phyloP scores from a whole-genome alignment of 306 rosid species.

The Ammopiptanthus mongolicus region DNA sequence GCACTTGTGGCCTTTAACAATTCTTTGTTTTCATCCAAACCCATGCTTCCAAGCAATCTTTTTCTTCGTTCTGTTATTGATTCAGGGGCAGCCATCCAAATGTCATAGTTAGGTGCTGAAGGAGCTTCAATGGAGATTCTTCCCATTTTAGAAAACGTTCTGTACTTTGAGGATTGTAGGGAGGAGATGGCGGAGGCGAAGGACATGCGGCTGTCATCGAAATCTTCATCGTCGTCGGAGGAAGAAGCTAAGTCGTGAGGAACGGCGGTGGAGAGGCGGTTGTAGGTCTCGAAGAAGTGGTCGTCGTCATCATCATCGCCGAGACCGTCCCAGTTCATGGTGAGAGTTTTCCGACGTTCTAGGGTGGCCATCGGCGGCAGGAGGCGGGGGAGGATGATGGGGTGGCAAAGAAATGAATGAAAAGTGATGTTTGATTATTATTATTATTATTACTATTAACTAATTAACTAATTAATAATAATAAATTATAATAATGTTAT shows the following conservation, averaged over 20 bases:
- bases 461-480: not conserved
- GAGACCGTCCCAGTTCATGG: conserved; percentile 45
- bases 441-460: not conserved
- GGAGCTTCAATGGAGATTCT: not conserved
- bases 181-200: conserved; percentile 54
- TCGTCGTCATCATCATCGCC: conserved; percentile 46
- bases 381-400: not conserved
- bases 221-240: conserved; percentile 40
- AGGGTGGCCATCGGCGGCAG: conserved; percentile 30
- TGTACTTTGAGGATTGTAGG: conserved; percentile 1
- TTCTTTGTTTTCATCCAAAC: conserved; percentile 44
- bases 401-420: not conserved
- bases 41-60: conserved; percentile 61
- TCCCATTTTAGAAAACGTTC: not conserved
- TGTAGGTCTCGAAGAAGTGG: conserved; percentile 49
- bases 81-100: conserved; percentile 78
- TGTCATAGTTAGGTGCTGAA: conserved; percentile 37
- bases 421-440: not conserved
- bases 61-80: conserved; percentile 59
- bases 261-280: conserved; percentile 40
- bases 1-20: conserved; percentile 9
- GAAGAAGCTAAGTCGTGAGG: conserved; percentile 42
- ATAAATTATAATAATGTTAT: not conserved
- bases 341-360: conserved; percentile 37
- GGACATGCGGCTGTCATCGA: conserved; percentile 51